Percentiles rank a stretch among this genome's conserved stretches.
These are phyloP conservation scores for Macadamia tetraphylla DNA, from an alignment of 164 flowering plant species.

Conservation along the genomic window DNA sequence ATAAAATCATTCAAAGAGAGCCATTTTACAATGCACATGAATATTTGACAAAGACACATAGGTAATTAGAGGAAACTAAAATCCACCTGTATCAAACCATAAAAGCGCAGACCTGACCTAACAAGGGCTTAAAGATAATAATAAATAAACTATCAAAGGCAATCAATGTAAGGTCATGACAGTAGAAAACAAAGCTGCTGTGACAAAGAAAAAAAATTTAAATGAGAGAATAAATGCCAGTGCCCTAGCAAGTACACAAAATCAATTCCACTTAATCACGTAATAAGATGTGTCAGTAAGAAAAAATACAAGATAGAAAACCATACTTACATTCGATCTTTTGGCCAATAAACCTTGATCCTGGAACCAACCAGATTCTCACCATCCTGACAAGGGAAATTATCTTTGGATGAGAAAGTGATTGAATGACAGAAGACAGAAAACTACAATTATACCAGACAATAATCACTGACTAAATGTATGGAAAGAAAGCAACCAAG, in stretches of 20 bases:
- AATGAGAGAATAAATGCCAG: background rate
- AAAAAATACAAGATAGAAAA: background rate
- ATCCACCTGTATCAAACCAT: too few species aligned
- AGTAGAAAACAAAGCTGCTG: background rate
- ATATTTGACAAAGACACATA: too few species aligned
- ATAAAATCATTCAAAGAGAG: too few species aligned
- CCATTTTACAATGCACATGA: too few species aligned
- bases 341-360: conserved; percentile 84
- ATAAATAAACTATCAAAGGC: background rate
- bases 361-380: conserved; percentile 53
- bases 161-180: background rate
- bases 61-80: too few species aligned
- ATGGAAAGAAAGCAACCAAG: too few species aligned
- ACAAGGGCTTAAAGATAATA: background rate
- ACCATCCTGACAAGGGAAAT: conserved; percentile 31
- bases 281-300: background rate
- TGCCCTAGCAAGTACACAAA: background rate
- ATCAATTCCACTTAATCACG: background rate
- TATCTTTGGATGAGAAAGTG: background rate
- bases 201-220: background rate
- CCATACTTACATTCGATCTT: conserved; percentile 50
- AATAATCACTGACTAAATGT: too few species aligned
- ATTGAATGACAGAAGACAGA: background rate
- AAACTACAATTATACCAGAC: too few species aligned
- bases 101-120: too few species aligned